Percentiles rank a stretch among this genome's conserved stretches.
These are phyloP conservation scores for Vigna mungo DNA, from an alignment of 306 rosid genomes.

Conservation along the genomic window DNA sequence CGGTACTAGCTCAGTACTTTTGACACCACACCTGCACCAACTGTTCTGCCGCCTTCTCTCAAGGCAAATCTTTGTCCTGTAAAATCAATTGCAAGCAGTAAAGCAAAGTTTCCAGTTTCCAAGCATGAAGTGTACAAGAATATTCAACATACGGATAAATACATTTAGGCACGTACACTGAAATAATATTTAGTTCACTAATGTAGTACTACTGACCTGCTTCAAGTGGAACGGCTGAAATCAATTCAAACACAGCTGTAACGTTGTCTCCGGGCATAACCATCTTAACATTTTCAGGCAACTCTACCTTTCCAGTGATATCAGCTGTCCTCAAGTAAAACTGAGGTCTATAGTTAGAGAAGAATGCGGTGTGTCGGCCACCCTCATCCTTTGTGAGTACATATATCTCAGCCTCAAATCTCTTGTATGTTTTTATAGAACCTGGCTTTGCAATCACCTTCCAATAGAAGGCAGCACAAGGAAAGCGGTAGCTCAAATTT, in stretches of 20 bases:
- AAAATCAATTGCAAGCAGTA: conserved; percentile 34
- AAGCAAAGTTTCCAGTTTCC: background rate
- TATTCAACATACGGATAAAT: conserved; percentile 7
- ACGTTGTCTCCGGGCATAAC: conserved; percentile 99
- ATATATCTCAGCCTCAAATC: conserved; percentile 95
- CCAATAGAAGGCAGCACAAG: conserved; percentile 26
- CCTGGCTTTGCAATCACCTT: conserved; percentile 98
- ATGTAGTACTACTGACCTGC: conserved; percentile 61
- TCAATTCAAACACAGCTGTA: conserved; percentile 85
- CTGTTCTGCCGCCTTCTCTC: conserved; percentile 99
- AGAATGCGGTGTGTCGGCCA: conserved; percentile 97
- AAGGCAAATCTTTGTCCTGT: conserved; percentile 99
- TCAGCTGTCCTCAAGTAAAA: conserved; percentile 98
- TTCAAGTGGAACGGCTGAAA: conserved; percentile 91
- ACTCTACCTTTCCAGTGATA: conserved; percentile 91
- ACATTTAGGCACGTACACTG: background rate
- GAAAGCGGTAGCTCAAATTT: conserved; percentile 11
- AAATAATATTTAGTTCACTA: background rate
- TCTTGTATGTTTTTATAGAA: conserved; percentile 77
- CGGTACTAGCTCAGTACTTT: conserved; percentile 71
- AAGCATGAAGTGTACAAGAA: conserved; percentile 13
- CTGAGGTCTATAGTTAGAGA: conserved; percentile 96
- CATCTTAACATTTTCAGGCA: conserved; percentile 93
- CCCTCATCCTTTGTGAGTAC: conserved; percentile 99
- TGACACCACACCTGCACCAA: conserved; percentile 99